These are phyloP conservation scores for Aureobasidium sp. DNA, from an alignment of 2,329 filamentous ascomycete genomes.

Conservation along the genomic window DNA sequence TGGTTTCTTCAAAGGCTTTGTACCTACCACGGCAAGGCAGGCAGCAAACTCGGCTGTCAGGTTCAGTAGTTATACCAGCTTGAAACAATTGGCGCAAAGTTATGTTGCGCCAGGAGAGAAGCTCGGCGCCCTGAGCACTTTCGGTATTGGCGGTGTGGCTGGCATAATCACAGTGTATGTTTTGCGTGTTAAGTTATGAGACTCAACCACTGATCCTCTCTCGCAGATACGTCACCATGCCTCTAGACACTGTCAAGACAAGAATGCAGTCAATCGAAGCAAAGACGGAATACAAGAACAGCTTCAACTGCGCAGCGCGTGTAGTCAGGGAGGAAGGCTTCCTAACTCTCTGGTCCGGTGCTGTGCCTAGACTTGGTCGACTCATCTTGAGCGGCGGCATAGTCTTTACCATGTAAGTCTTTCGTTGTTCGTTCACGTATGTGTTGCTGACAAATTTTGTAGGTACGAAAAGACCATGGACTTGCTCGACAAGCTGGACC, in stretches of 20 bases:
- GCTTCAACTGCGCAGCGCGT: slow-evolving; percentile 69
- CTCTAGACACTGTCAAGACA: slow-evolving; percentile 91
- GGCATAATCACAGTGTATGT: slow-evolving; percentile 85
- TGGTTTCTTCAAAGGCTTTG: slow-evolving; percentile 95
- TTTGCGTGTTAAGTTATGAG: not conserved
- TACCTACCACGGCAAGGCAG: slow-evolving; percentile 89
- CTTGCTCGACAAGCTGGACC: slow-evolving; percentile 70
- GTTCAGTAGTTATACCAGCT: slow-evolving; percentile 81
- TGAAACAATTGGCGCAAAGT: slow-evolving; percentile 84
- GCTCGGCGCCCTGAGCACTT: slow-evolving; percentile 78
- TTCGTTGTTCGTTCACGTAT: slow-evolving; percentile 6
- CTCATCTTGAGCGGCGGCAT: slow-evolving; percentile 90
- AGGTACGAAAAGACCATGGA: slow-evolving; percentile 95
- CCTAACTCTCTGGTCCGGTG: slow-evolving; percentile 89
- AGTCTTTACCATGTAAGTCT: slow-evolving; percentile 79
- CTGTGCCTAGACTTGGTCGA: slow-evolving; percentile 74
- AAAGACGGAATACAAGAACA: slow-evolving; percentile 73
- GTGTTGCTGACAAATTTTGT: slow-evolving; percentile 16
- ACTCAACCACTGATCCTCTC: not conserved
- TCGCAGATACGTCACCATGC: slow-evolving; percentile 47
- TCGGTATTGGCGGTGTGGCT: slow-evolving; percentile 81
- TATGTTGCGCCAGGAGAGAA: slow-evolving; percentile 95
- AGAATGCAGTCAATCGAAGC: slow-evolving; percentile 95
- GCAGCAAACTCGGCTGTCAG: slow-evolving; percentile 89
- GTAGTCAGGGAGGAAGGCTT: slow-evolving; percentile 88